Evolutionary conservation across 1,139 yeast species (phyloP).

Genomic region (Debaryomycetaceae sp.): DNA sequence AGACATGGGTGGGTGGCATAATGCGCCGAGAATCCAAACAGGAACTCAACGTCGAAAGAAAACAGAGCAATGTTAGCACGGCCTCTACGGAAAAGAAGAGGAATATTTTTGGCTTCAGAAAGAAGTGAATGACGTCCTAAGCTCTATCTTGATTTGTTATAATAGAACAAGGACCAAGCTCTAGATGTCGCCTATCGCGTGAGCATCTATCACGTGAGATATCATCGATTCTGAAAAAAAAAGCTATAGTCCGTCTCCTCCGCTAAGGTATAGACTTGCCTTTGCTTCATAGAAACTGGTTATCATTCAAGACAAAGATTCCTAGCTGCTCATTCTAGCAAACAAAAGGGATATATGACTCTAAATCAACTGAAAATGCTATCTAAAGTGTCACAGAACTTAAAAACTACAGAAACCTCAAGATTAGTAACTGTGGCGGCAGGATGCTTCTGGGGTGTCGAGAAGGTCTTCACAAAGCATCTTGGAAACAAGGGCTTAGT

Average conservation of each 20-base stretch:
- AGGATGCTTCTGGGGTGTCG: constrained; percentile 97
- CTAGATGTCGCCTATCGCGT: too few relatives aligned
- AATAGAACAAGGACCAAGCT: too few relatives aligned
- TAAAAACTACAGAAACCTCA: constrained; percentile 36
- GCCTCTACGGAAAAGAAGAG: constrained; percentile 20
- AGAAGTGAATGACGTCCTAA: constrained; percentile 14
- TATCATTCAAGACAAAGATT: too few relatives aligned
- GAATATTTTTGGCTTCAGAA: constrained; percentile 39
- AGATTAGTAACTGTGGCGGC: constrained; percentile 65
- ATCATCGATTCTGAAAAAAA: too few relatives aligned
- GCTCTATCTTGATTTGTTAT: too few relatives aligned
- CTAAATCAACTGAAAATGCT: constrained; percentile 6
- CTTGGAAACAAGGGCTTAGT: constrained; percentile 60
- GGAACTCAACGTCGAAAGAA: constrained; percentile 11
- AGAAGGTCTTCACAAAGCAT: constrained; percentile 72
- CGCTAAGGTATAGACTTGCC: too few relatives aligned
- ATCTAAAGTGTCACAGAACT: constrained; percentile 31
- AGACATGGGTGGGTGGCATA: constrained; percentile 43
- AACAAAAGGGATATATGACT: too few relatives aligned
- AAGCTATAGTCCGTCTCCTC: too few relatives aligned
- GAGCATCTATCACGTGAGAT: too few relatives aligned
- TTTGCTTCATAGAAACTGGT: too few relatives aligned
- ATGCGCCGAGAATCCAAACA: constrained; percentile 31
- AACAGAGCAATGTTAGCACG: neutral
- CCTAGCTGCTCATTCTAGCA: too few relatives aligned